Conservation (phyloP, 1,284 basidiomycete species). For the Leccinum insigne region DNA sequence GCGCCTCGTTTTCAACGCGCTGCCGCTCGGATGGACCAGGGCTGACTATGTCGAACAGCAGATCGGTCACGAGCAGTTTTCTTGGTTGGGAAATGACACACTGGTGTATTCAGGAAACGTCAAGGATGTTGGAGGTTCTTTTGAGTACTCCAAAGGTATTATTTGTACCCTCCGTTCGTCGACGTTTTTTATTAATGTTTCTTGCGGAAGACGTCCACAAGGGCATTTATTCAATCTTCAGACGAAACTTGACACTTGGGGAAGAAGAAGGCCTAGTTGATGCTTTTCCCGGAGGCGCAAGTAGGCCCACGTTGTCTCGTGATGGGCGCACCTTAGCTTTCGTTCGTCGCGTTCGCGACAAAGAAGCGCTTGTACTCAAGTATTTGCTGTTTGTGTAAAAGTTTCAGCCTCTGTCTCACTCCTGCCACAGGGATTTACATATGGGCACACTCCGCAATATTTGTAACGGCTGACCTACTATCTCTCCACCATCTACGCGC, state of each 20-base stretch:
- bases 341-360: slow-evolving; percentile 70
- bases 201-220: slow-evolving; percentile 54
- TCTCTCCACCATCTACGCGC: slow-evolving; percentile 57
- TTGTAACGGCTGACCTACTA: slow-evolving; percentile 76
- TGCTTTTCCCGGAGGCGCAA: slow-evolving; percentile 65
- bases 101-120: slow-evolving; percentile 69
- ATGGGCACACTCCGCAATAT: slow-evolving; percentile 60
- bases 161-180: background rate
- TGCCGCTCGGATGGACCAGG: slow-evolving; percentile 60
- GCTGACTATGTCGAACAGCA: slow-evolving; percentile 64
- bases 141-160: slow-evolving; percentile 64
- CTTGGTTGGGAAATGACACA: slow-evolving; percentile 57
- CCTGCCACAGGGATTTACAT: slow-evolving; percentile 53
- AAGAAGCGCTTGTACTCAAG: slow-evolving; percentile 70
- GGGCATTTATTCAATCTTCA: slow-evolving; percentile 71
- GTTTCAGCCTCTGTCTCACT: slow-evolving; percentile 1
- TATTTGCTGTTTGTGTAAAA: slow-evolving; percentile 31
- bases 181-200: background rate
- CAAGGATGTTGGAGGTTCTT: slow-evolving; percentile 48
- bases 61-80: slow-evolving; percentile 69
- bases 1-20: slow-evolving; percentile 52
- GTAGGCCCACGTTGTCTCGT: slow-evolving; percentile 68
- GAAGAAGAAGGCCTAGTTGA: slow-evolving; percentile 52
- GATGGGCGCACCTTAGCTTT: slow-evolving; percentile 71
- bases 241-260: slow-evolving; percentile 58